Percentiles rank a stretch among this genome's conserved stretches.
Evolutionary conservation across 352 stramenopile species (phyloP).

Genomic region (Phytophthora hybrid): DNA sequence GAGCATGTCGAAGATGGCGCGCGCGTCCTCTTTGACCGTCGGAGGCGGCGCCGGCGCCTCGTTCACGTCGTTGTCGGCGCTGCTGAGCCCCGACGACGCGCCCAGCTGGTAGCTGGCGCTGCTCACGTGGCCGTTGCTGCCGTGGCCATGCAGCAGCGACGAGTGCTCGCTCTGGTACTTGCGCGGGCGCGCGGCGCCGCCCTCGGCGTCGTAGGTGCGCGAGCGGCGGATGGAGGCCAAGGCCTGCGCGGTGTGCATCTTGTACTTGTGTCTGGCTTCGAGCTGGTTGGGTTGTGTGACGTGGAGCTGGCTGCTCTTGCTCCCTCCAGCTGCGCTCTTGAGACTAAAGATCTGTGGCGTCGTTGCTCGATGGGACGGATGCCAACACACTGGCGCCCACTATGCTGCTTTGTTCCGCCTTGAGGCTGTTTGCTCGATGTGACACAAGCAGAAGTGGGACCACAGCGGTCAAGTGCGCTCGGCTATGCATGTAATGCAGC

Average conservation of each 20-base stretch:
- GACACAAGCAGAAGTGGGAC: conserved; percentile 31
- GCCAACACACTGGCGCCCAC: conserved; percentile 20
- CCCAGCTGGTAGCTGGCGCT: conserved; percentile 13
- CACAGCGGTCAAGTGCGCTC: conserved; percentile 15
- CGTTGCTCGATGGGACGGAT: conserved; percentile 7
- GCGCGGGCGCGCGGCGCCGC: conserved; percentile 17
- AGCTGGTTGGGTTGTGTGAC: conserved; percentile 34
- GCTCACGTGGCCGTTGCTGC: conserved; percentile 27
- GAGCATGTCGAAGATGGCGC: conserved; percentile 56
- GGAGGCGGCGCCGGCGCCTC: conserved; percentile 8
- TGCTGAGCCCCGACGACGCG: conserved; percentile 15
- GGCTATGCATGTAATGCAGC: not conserved
- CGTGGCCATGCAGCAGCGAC: conserved; percentile 44
- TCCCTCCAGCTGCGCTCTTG: conserved; percentile 6
- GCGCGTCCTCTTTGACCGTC: conserved; percentile 47
- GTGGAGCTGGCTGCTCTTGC: conserved; percentile 11
- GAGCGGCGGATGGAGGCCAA: conserved; percentile 67
- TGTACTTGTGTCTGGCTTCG: not conserved
- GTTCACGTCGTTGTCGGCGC: conserved; percentile 11
- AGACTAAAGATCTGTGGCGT: conserved; percentile 22
- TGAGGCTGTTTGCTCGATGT: conserved; percentile 23
- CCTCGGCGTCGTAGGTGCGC: conserved; percentile 48
- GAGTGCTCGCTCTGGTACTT: conserved; percentile 49
- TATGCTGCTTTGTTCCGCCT: conserved; percentile 33
- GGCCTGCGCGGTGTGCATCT: conserved; percentile 75